These are phyloP conservation scores for Viridothelium virens DNA, from an alignment of 495 filamentous ascomycete species.

Conservation along the genomic window DNA sequence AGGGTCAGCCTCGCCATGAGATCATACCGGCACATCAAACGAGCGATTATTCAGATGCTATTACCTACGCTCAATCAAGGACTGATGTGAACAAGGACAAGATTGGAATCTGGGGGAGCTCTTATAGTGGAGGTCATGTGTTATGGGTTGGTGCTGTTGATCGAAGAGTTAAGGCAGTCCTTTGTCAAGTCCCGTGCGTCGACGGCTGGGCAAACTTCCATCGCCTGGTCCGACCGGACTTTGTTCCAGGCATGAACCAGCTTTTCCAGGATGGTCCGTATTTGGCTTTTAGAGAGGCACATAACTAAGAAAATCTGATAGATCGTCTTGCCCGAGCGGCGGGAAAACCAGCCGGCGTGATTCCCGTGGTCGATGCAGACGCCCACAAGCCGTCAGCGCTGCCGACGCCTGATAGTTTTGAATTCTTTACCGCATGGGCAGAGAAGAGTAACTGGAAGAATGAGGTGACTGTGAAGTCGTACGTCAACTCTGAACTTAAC, in stretches of 20 bases:
- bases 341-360: conserved; percentile 14
- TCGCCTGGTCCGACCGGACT: conserved; percentile 20
- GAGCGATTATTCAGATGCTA: conserved; percentile 32
- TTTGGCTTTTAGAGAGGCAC: not conserved
- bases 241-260: conserved; percentile 15
- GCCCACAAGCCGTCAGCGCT: conserved; percentile 20
- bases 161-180: conserved; percentile 33
- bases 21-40: conserved; percentile 30
- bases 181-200: conserved; percentile 28
- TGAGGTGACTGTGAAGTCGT: conserved; percentile 28
- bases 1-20: conserved; percentile 29
- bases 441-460: conserved; percentile 29
- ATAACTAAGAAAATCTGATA: conserved; percentile 1
- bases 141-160: conserved; percentile 33
- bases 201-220: conserved; percentile 22
- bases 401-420: conserved; percentile 24
- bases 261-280: conserved; percentile 20
- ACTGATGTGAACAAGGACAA: conserved; percentile 26
- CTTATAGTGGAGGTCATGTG: conserved; percentile 32
- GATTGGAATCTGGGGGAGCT: conserved; percentile 36
- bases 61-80: conserved; percentile 29
- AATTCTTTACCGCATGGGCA: conserved; percentile 23
- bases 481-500: conserved; percentile 15
- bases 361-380: conserved; percentile 25
- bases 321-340: conserved; percentile 20